phyloP scores from a whole-genome alignment of 2,329 filamentous ascomycete genomes.

The Lasiodiplodia theobromae region DNA sequence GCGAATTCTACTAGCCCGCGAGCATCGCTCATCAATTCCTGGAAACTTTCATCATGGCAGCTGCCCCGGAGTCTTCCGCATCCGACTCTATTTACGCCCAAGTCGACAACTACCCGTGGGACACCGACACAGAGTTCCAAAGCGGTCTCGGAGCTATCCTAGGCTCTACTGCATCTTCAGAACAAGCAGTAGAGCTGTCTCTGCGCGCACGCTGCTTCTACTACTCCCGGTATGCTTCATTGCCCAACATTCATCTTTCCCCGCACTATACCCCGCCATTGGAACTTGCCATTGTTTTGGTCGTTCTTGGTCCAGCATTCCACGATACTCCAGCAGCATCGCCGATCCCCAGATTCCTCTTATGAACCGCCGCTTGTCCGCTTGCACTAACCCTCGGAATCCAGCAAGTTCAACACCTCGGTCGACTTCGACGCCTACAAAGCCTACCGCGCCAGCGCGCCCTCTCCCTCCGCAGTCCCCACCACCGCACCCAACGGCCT shows the following conservation, averaged over 20 bases:
- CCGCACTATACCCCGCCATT: conserved; percentile 21
- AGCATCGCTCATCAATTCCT: too few relatives aligned
- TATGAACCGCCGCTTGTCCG: neutral
- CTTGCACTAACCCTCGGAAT: conserved; percentile 34
- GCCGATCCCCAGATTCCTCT: neutral
- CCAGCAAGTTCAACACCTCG: conserved; percentile 52
- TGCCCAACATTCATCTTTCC: neutral
- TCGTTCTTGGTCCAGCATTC: neutral
- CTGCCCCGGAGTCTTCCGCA: neutral
- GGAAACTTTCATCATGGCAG: conserved; percentile 6
- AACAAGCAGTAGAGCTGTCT: conserved; percentile 64
- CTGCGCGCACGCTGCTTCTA: conserved; percentile 75
- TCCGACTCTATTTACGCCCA: conserved; percentile 55
- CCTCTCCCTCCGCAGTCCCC: conserved; percentile 3
- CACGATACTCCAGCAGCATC: neutral
- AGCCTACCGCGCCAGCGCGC: conserved; percentile 58
- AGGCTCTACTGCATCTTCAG: conserved; percentile 57
- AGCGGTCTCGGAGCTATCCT: conserved; percentile 71
- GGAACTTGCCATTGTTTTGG: neutral
- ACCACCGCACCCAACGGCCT: conserved; percentile 17
- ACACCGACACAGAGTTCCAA: conserved; percentile 72
- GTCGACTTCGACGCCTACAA: conserved; percentile 75
- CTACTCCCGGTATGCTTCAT: conserved; percentile 56
- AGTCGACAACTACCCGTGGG: conserved; percentile 73
- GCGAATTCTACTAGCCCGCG: neutral